Evolutionary conservation across 164 flowering plant genomes (phyloP), one percentile per base, ranked within the genome.

Genomic region (Chimonanthus praecox): DNA sequence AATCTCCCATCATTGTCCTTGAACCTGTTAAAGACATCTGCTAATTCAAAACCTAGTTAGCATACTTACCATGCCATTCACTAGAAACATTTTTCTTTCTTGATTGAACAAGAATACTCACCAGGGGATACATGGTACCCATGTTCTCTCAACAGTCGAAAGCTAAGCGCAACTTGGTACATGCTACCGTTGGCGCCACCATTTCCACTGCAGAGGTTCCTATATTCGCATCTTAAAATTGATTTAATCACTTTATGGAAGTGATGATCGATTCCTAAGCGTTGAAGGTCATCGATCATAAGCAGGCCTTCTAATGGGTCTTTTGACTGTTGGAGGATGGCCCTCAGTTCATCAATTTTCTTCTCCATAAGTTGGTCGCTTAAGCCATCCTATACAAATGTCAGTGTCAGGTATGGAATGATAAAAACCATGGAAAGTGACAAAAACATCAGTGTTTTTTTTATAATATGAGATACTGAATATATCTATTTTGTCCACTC

Each of bases 1-100:
- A 86, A 81, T 1, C 69, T 79, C 64, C 83, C 84, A 0, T 86
- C 70, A 6, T 65, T 13, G 71, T 77, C 82, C 70, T 21, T 80
- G 74, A 81, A 86, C 9, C 33, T 72, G 49, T 58, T 61, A 68
- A 84, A 84, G 5, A 79, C 63, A 68, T 83, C 84, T 81, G 81
- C 61, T 11, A 47, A 61, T 18, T 1, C 48, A 8, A 66, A 44
- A 58, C 33, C 33, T 2, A n/a, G 16, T 18, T 10, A 71, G 51
- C 4, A 54, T 2, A 33, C 33, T 33, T 33, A 33, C 33, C 33
- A 33, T 33, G 33, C n/a, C 16, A 54, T 54, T 54, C 60, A 54
- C 33, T 33, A 1, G 33, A 33, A 33, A 33, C 33, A 33, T 33
- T 33, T 33, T 33, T 33, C 33, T 1, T 33, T 33, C 0, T 1